Evolutionary conservation across 108 stramenopile genomes (phyloP), one percentile per base, ranked within the genome.

Genomic region (Conticribra guillardii): DNA sequence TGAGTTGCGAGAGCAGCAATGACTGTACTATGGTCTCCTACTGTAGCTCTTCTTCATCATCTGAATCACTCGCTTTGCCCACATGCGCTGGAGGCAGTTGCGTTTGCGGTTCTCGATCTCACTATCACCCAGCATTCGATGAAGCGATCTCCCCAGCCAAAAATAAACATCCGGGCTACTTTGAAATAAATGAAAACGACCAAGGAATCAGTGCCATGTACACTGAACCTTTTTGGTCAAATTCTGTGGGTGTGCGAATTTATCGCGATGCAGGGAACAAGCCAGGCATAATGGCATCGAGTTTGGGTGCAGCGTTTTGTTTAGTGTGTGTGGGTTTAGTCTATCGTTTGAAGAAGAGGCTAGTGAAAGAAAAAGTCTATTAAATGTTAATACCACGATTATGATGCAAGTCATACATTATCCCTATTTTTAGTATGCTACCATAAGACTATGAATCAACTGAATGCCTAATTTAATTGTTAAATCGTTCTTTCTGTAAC

Each of bases 161-260:
- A 22, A 87, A 87, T 51, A 84, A 82, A 30, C 37, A 44, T 34
- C 73, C 89, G n/a, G 86, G 90, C 46, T 83, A 65, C 44, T 94
- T 92, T 75, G 73, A 67, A 17, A 44, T 86, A 15, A 48, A 69
- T 0, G 70, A 51, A 3, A 73, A 81, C 34, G 93, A 94, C 62
- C 75, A 77, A 28, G 89, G 87, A n/a, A 49, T 87, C 3, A 90
- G 84, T 76, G 80, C 90, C 52, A 46, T 94, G 71, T 91, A 83
- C 63, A 88, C 90, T 1, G 93, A 94, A 71, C 93, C 93, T 9
- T 90, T 76, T 59, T 94, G 93, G 93, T 82, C 81, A 14, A 71
- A 54, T 56, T 56, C 61, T 62, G 87, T 94, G 9, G 90, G 90
- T 24, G 85, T 94, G 3, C 73, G 79, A 32, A 81, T 90, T 54